A percentile compares a stretch with the other conserved stretches of the same genome.
Evolutionary conservation across 352 stramenopile genomes (phyloP).

Genomic region (Phytophthora cactorum): DNA sequence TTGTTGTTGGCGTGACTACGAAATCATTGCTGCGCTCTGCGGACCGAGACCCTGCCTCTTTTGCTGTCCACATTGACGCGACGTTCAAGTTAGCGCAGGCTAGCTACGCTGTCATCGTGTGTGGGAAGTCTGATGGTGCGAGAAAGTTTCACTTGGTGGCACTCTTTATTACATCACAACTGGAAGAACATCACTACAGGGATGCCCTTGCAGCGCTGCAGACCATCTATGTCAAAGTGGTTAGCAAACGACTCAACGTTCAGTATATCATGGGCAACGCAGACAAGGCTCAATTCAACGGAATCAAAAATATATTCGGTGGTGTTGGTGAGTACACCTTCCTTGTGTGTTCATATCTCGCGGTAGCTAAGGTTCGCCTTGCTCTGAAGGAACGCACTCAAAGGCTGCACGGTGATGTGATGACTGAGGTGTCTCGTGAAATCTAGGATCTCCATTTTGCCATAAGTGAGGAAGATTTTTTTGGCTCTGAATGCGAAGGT

Average conservation of each 20-base stretch:
- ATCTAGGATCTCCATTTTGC: conserved; percentile 12
- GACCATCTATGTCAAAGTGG: not conserved
- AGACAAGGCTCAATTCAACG: conserved; percentile 17
- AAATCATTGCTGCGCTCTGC: not conserved
- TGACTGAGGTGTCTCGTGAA: not conserved
- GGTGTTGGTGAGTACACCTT: not conserved
- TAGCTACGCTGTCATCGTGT: not conserved
- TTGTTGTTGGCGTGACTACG: not conserved
- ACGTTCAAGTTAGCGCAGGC: not conserved
- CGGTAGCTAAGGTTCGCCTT: not conserved
- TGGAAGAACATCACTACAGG: conserved; percentile 8
- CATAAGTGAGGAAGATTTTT: not conserved
- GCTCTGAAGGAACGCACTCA: conserved; percentile 1
- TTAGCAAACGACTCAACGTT: conserved; percentile 1
- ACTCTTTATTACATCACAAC: not conserved
- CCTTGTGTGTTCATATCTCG: conserved; percentile 10
- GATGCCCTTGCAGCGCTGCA: not conserved
- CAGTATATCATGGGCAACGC: conserved; percentile 5
- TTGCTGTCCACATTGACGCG: not conserved
- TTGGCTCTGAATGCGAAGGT: not conserved
- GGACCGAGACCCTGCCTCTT: not conserved
- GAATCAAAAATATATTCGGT: not conserved
- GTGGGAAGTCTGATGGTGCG: not conserved
- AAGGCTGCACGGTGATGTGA: not conserved
- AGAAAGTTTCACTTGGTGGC: conserved; percentile 4